Evolutionary conservation across 1,284 basidiomycete genomes (phyloP).

Genomic region (Ustilago sp.): DNA sequence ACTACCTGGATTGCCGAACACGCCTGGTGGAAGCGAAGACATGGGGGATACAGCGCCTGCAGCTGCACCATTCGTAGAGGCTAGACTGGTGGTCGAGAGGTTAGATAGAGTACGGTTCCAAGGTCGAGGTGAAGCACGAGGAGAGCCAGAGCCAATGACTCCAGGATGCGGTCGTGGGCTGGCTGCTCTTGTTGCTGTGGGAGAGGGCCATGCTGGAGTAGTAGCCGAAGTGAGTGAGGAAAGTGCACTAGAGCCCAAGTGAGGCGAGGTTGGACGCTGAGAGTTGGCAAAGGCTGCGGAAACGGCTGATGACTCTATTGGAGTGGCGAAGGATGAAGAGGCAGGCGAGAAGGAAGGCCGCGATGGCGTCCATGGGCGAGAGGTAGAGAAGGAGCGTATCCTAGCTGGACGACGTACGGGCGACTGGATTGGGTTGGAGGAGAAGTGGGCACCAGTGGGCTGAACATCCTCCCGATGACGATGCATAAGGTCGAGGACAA

Average conservation of each 20-base stretch:
- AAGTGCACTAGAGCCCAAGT: conserved; percentile 34
- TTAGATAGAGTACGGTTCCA: conserved; percentile 52
- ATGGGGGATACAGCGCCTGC: conserved; percentile 35
- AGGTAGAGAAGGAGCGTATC: conserved; percentile 52
- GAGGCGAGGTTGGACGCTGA: conserved; percentile 41
- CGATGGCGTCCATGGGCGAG: conserved; percentile 56
- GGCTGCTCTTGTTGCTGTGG: conserved; percentile 13
- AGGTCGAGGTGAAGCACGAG: conserved; percentile 54
- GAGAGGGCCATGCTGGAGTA: conserved; percentile 27
- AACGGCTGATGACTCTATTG: conserved; percentile 18
- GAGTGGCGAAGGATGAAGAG: conserved; percentile 34
- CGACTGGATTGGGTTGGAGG: conserved; percentile 38
- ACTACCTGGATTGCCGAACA: conserved; percentile 29
- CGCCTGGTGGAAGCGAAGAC: conserved; percentile 42
- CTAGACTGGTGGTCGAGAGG: conserved; percentile 44
- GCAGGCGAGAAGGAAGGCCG: conserved; percentile 47
- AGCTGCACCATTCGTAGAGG: conserved; percentile 27
- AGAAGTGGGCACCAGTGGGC: conserved; percentile 54
- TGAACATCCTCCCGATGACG: conserved; percentile 58
- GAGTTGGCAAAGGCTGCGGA: conserved; percentile 9
- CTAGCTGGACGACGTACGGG: conserved; percentile 53
- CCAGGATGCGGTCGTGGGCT: conserved; percentile 51
- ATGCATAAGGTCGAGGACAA: conserved; percentile 63
- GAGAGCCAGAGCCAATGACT: conserved; percentile 57
- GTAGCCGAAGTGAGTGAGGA: conserved; percentile 28